A percentile compares a stretch with the other conserved stretches of the same genome.
Conservation (phyloP, 192 early-diverging fungal species). For the Coemansia sp. region DNA sequence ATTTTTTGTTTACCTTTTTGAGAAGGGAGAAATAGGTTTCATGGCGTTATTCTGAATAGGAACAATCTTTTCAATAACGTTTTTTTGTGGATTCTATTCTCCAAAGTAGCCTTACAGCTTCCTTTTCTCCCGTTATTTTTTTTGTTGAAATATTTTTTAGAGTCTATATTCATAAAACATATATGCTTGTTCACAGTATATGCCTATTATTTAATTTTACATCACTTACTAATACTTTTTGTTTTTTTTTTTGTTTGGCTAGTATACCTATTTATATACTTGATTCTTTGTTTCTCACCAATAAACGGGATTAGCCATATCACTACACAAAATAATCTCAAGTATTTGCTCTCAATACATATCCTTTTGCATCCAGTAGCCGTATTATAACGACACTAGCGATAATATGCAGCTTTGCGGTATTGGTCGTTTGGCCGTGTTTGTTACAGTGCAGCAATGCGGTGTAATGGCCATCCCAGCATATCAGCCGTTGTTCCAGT, state of each 20-base stretch:
- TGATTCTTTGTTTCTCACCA: too few species aligned
- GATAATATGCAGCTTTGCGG: constrained; percentile 2
- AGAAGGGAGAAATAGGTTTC: neutral
- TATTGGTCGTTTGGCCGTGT: constrained; percentile 2
- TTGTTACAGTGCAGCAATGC: constrained; percentile 7
- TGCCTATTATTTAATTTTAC: too few species aligned
- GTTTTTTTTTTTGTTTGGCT: too few species aligned
- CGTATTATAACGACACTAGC: neutral
- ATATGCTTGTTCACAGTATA: too few species aligned
- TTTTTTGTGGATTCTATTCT: constrained; percentile 1
- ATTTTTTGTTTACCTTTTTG: neutral
- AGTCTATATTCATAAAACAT: neutral
- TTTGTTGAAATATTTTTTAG: neutral
- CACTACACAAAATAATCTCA: too few species aligned
- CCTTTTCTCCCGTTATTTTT: neutral
- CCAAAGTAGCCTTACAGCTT: neutral
- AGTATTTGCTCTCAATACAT: too few species aligned
- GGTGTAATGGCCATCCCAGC: neutral
- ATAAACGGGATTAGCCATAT: too few species aligned
- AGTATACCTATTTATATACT: neutral
- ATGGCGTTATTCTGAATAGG: neutral
- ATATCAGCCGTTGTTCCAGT: constrained; percentile 10
- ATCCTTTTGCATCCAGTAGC: too few species aligned
- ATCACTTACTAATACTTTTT: too few species aligned
- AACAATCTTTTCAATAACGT: neutral